Conservation (phyloP, 2,329 filamentous ascomycete species). For the Colletotrichum phormii region DNA sequence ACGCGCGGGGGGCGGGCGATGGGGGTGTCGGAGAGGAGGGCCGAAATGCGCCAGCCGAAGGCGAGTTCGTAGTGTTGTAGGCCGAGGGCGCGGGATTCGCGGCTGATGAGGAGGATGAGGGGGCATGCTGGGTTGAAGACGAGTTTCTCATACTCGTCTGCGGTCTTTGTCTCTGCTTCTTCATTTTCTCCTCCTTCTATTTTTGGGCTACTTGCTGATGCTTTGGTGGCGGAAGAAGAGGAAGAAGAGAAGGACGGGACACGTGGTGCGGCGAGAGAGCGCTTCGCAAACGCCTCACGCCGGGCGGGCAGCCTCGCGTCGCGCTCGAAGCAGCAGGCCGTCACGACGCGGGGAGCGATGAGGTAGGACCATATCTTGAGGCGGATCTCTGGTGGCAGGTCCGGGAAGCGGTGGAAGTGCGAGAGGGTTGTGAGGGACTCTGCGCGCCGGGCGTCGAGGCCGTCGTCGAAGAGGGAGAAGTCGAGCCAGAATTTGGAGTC, state of each 20-base stretch:
- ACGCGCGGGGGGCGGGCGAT: constrained; percentile 50
- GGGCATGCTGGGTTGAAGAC: constrained; percentile 46
- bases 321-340: constrained; percentile 54
- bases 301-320: constrained; percentile 44
- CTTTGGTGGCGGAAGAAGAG: constrained; percentile 28
- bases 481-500: constrained; percentile 56
- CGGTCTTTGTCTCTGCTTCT: not conserved
- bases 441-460: constrained; percentile 42
- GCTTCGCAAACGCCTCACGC: constrained; percentile 29
- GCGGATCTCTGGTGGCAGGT: constrained; percentile 60
- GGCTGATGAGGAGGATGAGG: constrained; percentile 57
- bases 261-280: constrained; percentile 37
- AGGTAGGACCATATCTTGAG: constrained; percentile 59
- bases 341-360: constrained; percentile 57
- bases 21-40: constrained; percentile 49
- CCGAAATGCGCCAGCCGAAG: constrained; percentile 60
- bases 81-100: constrained; percentile 55
- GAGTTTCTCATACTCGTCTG: not conserved
- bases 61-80: constrained; percentile 57
- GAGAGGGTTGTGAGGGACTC: constrained; percentile 42
- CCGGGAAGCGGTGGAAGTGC: constrained; percentile 51
- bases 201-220: too few relatives aligned
- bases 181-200: not conserved
- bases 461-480: constrained; percentile 58
- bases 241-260: constrained; percentile 36